Percentiles rank a stretch among this genome's conserved stretches.
These are phyloP conservation scores for Alternaria dauci DNA, from an alignment of 2,329 filamentous ascomycete species.

Conservation along the genomic window DNA sequence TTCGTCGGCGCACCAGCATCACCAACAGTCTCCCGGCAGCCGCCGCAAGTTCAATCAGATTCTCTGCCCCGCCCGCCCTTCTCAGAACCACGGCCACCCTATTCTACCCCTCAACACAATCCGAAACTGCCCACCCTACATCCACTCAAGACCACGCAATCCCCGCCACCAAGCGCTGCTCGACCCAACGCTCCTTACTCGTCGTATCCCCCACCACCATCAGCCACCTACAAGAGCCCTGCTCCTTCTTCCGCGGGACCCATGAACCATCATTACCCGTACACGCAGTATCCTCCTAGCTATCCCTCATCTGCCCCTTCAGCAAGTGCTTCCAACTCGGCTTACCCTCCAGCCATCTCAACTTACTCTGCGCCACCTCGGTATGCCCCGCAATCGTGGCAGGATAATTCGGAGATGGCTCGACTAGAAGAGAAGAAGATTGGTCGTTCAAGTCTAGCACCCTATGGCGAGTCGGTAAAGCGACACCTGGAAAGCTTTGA, in stretches of 20 bases:
- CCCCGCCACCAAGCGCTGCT: slow-evolving; percentile 38
- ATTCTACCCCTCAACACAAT: slow-evolving; percentile 40
- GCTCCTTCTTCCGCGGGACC: slow-evolving; percentile 47
- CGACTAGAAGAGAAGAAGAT: slow-evolving; percentile 50
- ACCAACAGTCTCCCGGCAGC: slow-evolving; percentile 43
- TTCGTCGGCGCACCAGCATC: slow-evolving; percentile 40
- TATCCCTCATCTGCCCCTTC: slow-evolving; percentile 53
- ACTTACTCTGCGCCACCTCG: slow-evolving; percentile 53
- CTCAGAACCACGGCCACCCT: slow-evolving; percentile 38
- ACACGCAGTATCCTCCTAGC: slow-evolving; percentile 52
- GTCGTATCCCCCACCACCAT: slow-evolving; percentile 43
- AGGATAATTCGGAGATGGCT: slow-evolving; percentile 45
- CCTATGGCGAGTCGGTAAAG: slow-evolving; percentile 64
- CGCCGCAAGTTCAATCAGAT: slow-evolving; percentile 41
- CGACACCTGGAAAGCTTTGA: slow-evolving; percentile 70
- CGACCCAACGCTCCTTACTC: slow-evolving; percentile 40
- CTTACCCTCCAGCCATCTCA: slow-evolving; percentile 53
- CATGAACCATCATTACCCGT: slow-evolving; percentile 53
- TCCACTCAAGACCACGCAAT: slow-evolving; percentile 48
- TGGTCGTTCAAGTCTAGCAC: slow-evolving; percentile 42
- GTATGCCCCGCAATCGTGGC: slow-evolving; percentile 50
- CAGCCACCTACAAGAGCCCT: slow-evolving; percentile 49
- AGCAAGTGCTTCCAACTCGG: slow-evolving; percentile 45
- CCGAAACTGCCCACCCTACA: slow-evolving; percentile 49
- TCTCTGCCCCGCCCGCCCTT: slow-evolving; percentile 39